These are phyloP conservation scores for Ceratocystis papillata DNA, from an alignment of 2,329 filamentous ascomycete genomes.

Conservation along the genomic window DNA sequence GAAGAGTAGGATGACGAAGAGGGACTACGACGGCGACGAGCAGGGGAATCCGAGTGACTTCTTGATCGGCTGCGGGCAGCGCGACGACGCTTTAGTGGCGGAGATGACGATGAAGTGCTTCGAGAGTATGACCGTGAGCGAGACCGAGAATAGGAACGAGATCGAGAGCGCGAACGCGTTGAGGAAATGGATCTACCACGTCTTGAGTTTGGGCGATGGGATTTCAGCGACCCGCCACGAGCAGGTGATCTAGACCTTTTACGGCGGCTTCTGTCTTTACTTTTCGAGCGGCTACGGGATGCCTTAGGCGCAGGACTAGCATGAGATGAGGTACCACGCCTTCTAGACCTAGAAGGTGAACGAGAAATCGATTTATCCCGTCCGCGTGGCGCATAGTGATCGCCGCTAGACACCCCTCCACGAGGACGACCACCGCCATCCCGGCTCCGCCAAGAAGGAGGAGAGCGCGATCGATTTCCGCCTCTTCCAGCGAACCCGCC, in stretches of 20 bases:
- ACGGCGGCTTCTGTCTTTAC: slow-evolving; percentile 40
- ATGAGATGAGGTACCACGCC: slow-evolving; percentile 26
- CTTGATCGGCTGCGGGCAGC: slow-evolving; percentile 17
- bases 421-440: slow-evolving; percentile 35
- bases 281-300: slow-evolving; percentile 41
- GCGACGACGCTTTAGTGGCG: slow-evolving; percentile 21
- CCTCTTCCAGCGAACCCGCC: slow-evolving; percentile 36
- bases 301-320: slow-evolving; percentile 31
- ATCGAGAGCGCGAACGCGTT: slow-evolving; percentile 26
- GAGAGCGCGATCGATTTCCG: slow-evolving; percentile 39
- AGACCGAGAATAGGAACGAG: slow-evolving; percentile 27
- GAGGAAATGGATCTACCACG: slow-evolving; percentile 35
- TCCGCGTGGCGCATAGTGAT: slow-evolving; percentile 41
- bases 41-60: slow-evolving; percentile 8
- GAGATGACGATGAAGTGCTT: slow-evolving; percentile 23
- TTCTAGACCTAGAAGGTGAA: slow-evolving; percentile 29
- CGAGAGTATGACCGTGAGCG: slow-evolving; percentile 27
- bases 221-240: slow-evolving; percentile 30
- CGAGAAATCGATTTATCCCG: slow-evolving; percentile 26
- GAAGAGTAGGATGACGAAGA: slow-evolving; percentile 15
- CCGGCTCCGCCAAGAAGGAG: slow-evolving; percentile 32
- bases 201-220: slow-evolving; percentile 34
- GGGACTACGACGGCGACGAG: slow-evolving; percentile 12
- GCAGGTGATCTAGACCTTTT: slow-evolving; percentile 32
- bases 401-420: slow-evolving; percentile 34